Evolutionary conservation across 352 stramenopile species (phyloP).

Genomic region (Poterioochromonas sp.): DNA sequence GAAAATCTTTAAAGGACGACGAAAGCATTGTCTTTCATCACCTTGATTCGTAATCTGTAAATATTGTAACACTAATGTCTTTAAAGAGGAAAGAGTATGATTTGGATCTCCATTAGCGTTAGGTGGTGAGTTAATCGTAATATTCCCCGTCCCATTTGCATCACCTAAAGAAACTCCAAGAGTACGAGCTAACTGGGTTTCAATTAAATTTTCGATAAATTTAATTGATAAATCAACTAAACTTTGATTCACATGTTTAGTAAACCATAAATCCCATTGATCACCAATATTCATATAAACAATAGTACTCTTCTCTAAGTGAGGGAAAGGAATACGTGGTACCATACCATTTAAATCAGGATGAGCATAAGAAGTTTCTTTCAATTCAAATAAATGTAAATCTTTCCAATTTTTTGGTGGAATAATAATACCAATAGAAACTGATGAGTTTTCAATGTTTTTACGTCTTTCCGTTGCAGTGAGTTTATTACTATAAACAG

Average conservation of each 20-base stretch:
- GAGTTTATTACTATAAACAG: neutral
- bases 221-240: neutral
- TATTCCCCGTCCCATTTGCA: no score
- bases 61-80: neutral
- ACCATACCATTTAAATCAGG: neutral
- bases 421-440: conserved; percentile 2
- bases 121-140: no score
- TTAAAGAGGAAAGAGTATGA: no score
- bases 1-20: conserved; percentile 7
- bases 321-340: neutral
- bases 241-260: neutral
- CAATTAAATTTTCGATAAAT: neutral
- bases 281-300: neutral
- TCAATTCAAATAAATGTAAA: neutral
- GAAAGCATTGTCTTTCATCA: neutral
- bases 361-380: conserved; percentile 13
- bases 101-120: no score
- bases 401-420: neutral
- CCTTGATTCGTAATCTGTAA: conserved; percentile 7
- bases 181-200: no score
- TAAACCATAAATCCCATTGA: conserved; percentile 27
- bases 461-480: neutral
- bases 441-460: neutral
- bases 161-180: no score
- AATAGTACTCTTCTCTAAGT: neutral